A percentile compares a stretch with the other conserved stretches of the same genome.
Evolutionary conservation across 805 yeast genomes (phyloP).

Genomic region (Saccharomycopsis vini): DNA sequence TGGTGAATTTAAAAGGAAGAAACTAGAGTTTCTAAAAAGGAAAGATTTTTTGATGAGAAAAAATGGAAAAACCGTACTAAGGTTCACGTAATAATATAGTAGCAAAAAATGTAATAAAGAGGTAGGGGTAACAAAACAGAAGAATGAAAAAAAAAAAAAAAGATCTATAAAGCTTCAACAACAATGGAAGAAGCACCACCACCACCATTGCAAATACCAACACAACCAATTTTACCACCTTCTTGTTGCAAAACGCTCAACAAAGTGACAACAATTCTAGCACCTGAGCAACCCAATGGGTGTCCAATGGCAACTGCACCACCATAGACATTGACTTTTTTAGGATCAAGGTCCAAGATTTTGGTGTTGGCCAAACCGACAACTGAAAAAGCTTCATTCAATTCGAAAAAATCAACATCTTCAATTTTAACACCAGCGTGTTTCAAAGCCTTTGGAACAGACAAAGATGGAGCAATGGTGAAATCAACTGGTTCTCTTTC

Average conservation of each 20-base stretch:
- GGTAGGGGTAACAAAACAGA: background rate
- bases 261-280: conserved; percentile 84
- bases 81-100: too few species aligned
- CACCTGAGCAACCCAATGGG: conserved; percentile 95
- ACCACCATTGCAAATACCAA: conserved; percentile 98
- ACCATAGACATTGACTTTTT: conserved; percentile 81
- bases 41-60: too few species aligned
- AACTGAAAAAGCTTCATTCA: conserved; percentile 96
- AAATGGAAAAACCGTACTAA: too few species aligned
- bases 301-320: conserved; percentile 96
- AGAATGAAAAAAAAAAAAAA: background rate
- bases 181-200: conserved; percentile 97
- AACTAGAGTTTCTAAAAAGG: too few species aligned
- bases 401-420: conserved; percentile 84
- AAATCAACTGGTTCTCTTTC: conserved; percentile 92
- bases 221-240: conserved; percentile 80
- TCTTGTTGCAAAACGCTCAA: conserved; percentile 76
- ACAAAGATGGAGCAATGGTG: conserved; percentile 92
- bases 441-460: conserved; percentile 91
- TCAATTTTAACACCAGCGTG: conserved; percentile 61
- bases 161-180: conserved; percentile 45
- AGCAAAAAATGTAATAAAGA: too few species aligned
- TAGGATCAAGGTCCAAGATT: conserved; percentile 50
- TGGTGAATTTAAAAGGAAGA: too few species aligned
- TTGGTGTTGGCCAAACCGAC: conserved; percentile 88